Conservation (phyloP, 257 asterid genomes). For the Echium plantagineum region DNA sequence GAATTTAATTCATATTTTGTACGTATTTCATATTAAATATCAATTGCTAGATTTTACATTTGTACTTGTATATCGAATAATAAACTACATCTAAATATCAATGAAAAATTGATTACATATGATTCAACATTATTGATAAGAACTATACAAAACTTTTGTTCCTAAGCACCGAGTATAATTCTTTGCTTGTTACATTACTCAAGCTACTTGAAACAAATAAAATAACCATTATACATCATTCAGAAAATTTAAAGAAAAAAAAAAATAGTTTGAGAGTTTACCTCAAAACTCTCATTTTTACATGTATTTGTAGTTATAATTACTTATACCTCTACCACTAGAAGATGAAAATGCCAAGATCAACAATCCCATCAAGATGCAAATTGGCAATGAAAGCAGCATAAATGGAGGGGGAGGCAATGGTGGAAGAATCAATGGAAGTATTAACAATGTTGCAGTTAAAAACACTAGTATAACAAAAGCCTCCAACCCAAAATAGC, state of each 20-base stretch:
- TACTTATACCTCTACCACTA: neutral
- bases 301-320: slow-evolving; percentile 2
- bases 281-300: neutral
- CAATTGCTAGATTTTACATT: too few relatives aligned
- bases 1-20: too few relatives aligned
- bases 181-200: too few relatives aligned
- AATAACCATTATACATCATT: neutral
- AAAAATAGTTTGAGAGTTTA: neutral
- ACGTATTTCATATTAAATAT: too few relatives aligned
- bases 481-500: slow-evolving; percentile 45
- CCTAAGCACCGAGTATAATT: too few relatives aligned
- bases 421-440: slow-evolving; percentile 70
- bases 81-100: too few relatives aligned
- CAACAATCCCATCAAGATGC: slow-evolving; percentile 40
- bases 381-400: slow-evolving; percentile 55
- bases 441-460: slow-evolving; percentile 44
- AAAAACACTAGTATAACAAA: slow-evolving; percentile 41
- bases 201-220: too few relatives aligned
- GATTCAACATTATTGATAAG: too few relatives aligned
- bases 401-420: slow-evolving; percentile 67
- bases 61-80: too few relatives aligned
- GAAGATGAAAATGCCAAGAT: slow-evolving; percentile 63
- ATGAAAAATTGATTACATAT: too few relatives aligned
- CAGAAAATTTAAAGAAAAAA: neutral
- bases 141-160: too few relatives aligned